phyloP scores from a whole-genome alignment of 75 land plant species.

The Cupressus sempervirens region DNA sequence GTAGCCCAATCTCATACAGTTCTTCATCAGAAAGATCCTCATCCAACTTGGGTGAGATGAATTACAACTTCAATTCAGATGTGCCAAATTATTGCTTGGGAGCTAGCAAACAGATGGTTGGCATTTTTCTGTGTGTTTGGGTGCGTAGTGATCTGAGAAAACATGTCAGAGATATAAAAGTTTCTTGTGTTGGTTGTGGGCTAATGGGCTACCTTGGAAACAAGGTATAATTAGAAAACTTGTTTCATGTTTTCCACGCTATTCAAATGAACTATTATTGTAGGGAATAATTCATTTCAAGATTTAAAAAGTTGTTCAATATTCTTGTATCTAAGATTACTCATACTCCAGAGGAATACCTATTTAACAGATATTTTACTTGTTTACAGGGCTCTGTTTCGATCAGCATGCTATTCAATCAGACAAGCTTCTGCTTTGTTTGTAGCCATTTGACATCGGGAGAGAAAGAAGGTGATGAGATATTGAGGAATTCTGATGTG shows the following conservation, averaged over 20 bases:
- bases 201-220: conserved; percentile 98
- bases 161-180: conserved; percentile 48
- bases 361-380: neutral
- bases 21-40: conserved; percentile 18
- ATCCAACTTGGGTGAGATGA: conserved; percentile 11
- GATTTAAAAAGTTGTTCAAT: neutral
- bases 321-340: neutral
- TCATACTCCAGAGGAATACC: too few species aligned
- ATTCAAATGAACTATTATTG: too few species aligned
- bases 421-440: conserved; percentile 68
- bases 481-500: conserved; percentile 77
- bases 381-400: conserved; percentile 78
- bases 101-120: conserved; percentile 92
- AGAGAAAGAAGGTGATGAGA: conserved; percentile 86
- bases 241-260: neutral
- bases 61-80: neutral
- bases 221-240: conserved; percentile 43
- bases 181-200: conserved; percentile 80
- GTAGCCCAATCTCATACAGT: conserved; percentile 40
- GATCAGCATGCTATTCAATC: conserved; percentile 73
- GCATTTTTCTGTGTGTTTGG: conserved; percentile 84
- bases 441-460: conserved; percentile 86
- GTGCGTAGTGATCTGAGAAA: conserved; percentile 43
- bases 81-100: conserved; percentile 22
- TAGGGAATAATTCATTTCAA: too few species aligned